Conservation (phyloP, 2,329 filamentous ascomycete genomes). For the Ophiostoma tasmaniense region DNA sequence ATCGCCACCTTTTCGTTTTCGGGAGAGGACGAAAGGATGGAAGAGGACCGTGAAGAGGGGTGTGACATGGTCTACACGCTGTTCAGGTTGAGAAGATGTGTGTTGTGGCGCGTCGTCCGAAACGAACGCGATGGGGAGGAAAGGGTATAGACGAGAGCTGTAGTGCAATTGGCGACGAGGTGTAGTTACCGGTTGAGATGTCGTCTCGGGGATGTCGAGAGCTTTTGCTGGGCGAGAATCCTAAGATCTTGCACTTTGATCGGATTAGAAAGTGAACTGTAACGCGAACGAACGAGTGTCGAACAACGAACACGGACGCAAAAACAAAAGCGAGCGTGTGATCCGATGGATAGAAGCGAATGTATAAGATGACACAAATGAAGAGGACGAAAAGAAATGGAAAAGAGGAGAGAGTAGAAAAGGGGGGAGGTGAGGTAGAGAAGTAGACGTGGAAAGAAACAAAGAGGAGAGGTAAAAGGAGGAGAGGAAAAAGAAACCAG, state of each 20-base stretch:
- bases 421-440: not conserved
- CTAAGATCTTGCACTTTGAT: not conserved
- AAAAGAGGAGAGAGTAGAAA: slow-evolving; percentile 7
- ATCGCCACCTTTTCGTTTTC: slow-evolving; percentile 14
- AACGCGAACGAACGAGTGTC: not conserved
- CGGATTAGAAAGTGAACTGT: not conserved
- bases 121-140: not conserved
- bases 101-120: not conserved
- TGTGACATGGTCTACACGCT: slow-evolving; percentile 16
- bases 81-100: not conserved
- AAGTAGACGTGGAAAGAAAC: slow-evolving; percentile 1
- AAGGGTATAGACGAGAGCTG: not conserved
- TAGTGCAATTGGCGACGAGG: not conserved
- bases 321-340: slow-evolving; percentile 6
- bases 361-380: not conserved
- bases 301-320: not conserved
- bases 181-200: not conserved
- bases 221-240: not conserved
- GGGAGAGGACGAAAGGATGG: slow-evolving; percentile 12
- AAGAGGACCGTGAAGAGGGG: slow-evolving; percentile 18
- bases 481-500: not conserved
- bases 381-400: slow-evolving; percentile 1
- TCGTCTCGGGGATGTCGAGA: not conserved
- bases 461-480: slow-evolving; percentile 5
- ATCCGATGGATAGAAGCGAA: slow-evolving; percentile 5